Evolutionary conservation across 2,329 filamentous ascomycete genomes (phyloP).

Genomic region (Xylariaceae sp.): DNA sequence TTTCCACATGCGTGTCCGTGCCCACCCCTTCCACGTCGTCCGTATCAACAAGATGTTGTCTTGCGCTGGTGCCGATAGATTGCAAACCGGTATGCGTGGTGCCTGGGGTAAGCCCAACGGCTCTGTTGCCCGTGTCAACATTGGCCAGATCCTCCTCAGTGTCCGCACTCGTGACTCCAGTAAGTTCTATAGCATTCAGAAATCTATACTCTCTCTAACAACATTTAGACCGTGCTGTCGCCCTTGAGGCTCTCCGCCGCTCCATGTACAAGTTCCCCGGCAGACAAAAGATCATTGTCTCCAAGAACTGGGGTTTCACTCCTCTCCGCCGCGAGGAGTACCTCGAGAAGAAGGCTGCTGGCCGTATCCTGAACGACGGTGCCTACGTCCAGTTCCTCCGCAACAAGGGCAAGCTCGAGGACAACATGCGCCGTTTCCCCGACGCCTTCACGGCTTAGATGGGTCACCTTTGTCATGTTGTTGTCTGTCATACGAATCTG

Average conservation of each 20-base stretch:
- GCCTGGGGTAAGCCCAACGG: conserved; percentile 99
- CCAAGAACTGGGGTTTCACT: conserved; percentile 99
- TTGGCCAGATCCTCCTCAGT: conserved; percentile 97
- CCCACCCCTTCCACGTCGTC: conserved; percentile 99
- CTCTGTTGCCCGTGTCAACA: conserved; percentile 98
- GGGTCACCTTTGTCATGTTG: conserved; percentile 19
- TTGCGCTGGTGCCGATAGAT: conserved; percentile 99
- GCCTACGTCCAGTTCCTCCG: conserved; percentile 99
- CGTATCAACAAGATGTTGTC: conserved; percentile 99
- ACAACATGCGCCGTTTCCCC: conserved; percentile 94
- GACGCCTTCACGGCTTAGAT: conserved; percentile 67
- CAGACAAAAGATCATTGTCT: conserved; percentile 99
- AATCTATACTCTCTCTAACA: not conserved
- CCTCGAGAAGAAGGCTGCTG: conserved; percentile 87
- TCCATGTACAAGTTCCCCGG: conserved; percentile 99
- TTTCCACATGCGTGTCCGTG: conserved; percentile 73
- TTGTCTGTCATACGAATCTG: conserved; percentile 28
- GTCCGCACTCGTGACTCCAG: conserved; percentile 93
- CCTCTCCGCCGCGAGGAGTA: conserved; percentile 97
- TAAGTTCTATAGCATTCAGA: conserved; percentile 42
- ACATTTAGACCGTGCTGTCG: conserved; percentile 71
- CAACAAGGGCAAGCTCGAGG: conserved; percentile 79
- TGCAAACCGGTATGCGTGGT: conserved; percentile 99
- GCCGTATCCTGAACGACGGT: conserved; percentile 93
- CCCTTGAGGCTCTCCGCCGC: conserved; percentile 97